Evolutionary conservation across 2,329 filamentous ascomycete species (phyloP).

Genomic region (Calonectria pauciramosa): DNA sequence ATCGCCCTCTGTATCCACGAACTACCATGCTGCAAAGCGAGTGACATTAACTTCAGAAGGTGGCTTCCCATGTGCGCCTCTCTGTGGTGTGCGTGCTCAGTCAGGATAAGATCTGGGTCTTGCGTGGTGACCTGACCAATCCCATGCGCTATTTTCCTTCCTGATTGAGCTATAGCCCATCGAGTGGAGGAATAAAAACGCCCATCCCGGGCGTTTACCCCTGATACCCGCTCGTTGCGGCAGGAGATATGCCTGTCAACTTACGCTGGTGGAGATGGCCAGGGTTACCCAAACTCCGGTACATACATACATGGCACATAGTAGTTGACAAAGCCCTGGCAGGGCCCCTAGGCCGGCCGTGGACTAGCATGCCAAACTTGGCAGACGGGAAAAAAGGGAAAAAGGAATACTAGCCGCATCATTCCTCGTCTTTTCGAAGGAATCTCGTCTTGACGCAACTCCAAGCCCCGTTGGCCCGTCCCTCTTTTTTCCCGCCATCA

Average conservation of each 20-base stretch:
- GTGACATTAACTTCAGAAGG: background rate
- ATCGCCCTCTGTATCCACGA: background rate
- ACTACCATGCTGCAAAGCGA: background rate
- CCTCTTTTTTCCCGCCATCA: background rate
- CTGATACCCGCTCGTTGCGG: conserved; percentile 7
- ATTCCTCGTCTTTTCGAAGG: background rate
- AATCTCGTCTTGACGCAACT: background rate
- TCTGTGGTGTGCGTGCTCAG: background rate
- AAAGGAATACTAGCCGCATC: background rate
- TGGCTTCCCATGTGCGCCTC: background rate
- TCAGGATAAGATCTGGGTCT: background rate
- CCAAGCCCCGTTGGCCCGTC: background rate
- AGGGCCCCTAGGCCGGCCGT: background rate
- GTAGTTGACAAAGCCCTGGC: background rate
- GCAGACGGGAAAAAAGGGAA: background rate
- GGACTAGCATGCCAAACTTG: background rate
- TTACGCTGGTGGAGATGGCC: background rate
- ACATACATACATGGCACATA: background rate
- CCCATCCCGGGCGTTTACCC: conserved; percentile 3
- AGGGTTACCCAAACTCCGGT: conserved; percentile 5
- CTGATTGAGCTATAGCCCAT: background rate
- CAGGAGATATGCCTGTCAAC: conserved; percentile 6
- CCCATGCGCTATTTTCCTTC: background rate
- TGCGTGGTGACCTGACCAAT: background rate
- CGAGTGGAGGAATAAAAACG: background rate